Base-by-base conservation (phyloP, 1,284 basidiomycete species). In the Omphalotus olearius region DNA sequence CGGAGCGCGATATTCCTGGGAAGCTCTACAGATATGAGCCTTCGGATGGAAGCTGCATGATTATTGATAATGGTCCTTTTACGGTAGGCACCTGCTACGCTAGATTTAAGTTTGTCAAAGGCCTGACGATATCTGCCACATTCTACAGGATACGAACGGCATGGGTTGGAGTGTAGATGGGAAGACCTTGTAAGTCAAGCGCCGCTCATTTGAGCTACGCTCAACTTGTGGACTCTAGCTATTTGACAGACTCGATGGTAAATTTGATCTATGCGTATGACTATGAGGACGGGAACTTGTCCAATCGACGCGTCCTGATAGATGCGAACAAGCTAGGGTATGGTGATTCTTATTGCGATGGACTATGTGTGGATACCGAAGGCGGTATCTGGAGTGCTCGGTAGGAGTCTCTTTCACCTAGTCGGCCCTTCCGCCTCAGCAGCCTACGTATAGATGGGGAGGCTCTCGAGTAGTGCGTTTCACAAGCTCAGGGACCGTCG, bases 361-460 rank as follows among this genome's bases (percentile, higher is more conserved):
- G 84, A 2, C 67, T 87, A 28, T 86, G 83, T 61, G 65, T 85
- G 35, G 84, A 86, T 61, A 69, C 66, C 47, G 77, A 81, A 52
- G 83, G 83, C n/a, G 74, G 75, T 49, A 66, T 85, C 48, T 87
- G 84, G 83, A 81, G 80, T 60, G 83, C 84, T 47, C 71, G 83
- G 82, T 83, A 56, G 55, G 70, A 45, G 38, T 2, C 23, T 35
- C 44, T 46, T 55, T 45, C 41, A 50, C 49, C 47, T 20, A 20
- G 30, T 28, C 35, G 18, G 47, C 16, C 35, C 37, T 51, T 46
- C 17, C 42, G 52, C 45, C 23, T 50, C 50, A 44, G 36, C 46
- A 50, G 49, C 36, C 41, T 57, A 26, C 30, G 23, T 33, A 23
- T 55, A 85, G 83, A 51, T 85, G 82, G 82, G 80, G 79, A 56